These are phyloP conservation scores for Cordyceps cateniannulata DNA, from an alignment of 2,329 filamentous ascomycete species.

Conservation along the genomic window DNA sequence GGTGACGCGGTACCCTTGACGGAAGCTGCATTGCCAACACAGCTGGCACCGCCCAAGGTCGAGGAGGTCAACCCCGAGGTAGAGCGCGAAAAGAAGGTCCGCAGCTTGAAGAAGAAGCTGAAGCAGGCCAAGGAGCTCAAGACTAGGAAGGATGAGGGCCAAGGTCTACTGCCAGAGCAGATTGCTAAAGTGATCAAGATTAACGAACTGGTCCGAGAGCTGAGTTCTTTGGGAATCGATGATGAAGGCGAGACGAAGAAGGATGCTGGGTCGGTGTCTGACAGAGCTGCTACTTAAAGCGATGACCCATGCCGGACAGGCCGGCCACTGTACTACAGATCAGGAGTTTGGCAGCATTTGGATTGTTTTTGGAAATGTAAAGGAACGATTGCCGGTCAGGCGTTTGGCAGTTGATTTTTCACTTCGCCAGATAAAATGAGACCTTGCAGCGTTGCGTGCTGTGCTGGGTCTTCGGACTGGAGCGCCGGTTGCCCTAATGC, in stretches of 20 bases:
- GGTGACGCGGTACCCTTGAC: neutral
- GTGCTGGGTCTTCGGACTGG: too few relatives aligned
- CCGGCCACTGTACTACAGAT: neutral
- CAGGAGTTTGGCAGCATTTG: neutral
- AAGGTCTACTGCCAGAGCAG: constrained; percentile 81
- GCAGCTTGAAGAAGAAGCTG: constrained; percentile 88
- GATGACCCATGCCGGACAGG: neutral
- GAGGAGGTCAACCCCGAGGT: constrained; percentile 59
- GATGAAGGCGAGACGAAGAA: constrained; percentile 59
- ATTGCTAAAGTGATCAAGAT: constrained; percentile 98
- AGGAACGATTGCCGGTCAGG: neutral
- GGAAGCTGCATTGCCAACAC: constrained; percentile 48
- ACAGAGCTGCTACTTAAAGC: neutral
- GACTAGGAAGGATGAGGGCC: constrained; percentile 83
- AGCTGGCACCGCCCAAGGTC: constrained; percentile 25
- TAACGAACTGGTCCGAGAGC: constrained; percentile 81
- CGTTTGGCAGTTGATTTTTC: neutral
- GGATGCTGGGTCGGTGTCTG: constrained; percentile 3
- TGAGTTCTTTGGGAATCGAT: constrained; percentile 81
- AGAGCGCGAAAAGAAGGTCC: constrained; percentile 87
- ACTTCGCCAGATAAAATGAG: neutral
- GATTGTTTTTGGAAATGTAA: neutral
- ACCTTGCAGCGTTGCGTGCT: neutral
- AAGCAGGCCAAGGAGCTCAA: constrained; percentile 87
- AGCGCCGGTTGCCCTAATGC: too few relatives aligned